These are phyloP conservation scores for Colletotrichum euphorbiae DNA, from an alignment of 2,329 filamentous ascomycete species.

Conservation along the genomic window DNA sequence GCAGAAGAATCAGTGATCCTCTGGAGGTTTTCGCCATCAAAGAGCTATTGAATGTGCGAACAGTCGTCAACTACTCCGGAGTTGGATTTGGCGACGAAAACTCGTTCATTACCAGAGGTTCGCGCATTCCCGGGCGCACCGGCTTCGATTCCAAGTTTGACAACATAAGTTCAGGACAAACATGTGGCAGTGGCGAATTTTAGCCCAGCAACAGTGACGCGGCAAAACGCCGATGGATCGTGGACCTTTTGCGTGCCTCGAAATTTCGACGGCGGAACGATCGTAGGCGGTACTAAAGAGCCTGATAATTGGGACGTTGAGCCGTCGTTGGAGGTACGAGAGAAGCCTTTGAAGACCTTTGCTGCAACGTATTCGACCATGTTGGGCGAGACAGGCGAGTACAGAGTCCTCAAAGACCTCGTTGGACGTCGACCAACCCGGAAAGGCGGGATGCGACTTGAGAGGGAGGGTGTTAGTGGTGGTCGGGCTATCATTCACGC, in stretches of 20 bases:
- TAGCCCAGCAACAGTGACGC: slow-evolving; percentile 61
- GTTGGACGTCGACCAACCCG: slow-evolving; percentile 60
- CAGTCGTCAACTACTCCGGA: slow-evolving; percentile 60
- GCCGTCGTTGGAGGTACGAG: slow-evolving; percentile 60
- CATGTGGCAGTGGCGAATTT: slow-evolving; percentile 56
- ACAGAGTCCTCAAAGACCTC: slow-evolving; percentile 54
- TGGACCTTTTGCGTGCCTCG: slow-evolving; percentile 74
- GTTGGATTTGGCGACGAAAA: slow-evolving; percentile 56
- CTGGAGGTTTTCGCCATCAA: slow-evolving; percentile 53
- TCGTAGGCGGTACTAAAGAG: slow-evolving; percentile 76
- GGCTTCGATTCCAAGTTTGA: not conserved
- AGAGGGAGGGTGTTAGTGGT: slow-evolving; percentile 55
- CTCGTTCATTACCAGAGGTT: slow-evolving; percentile 58
- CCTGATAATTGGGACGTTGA: slow-evolving; percentile 65
- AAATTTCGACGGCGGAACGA: slow-evolving; percentile 70
- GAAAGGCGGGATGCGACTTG: slow-evolving; percentile 62
- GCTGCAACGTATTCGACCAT: slow-evolving; percentile 51
- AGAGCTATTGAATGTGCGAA: slow-evolving; percentile 44
- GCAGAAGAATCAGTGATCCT: slow-evolving; percentile 50
- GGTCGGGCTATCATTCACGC: slow-evolving; percentile 58
- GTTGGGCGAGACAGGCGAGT: slow-evolving; percentile 44
- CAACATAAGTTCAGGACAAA: slow-evolving; percentile 52
- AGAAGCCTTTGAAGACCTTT: slow-evolving; percentile 57
- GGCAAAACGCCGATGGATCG: slow-evolving; percentile 70
- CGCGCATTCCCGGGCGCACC: slow-evolving; percentile 20